Evolutionary conservation across 2,329 filamentous ascomycete species (phyloP), one percentile per base, ranked within the genome.

Genomic region (Didymella pinodella): DNA sequence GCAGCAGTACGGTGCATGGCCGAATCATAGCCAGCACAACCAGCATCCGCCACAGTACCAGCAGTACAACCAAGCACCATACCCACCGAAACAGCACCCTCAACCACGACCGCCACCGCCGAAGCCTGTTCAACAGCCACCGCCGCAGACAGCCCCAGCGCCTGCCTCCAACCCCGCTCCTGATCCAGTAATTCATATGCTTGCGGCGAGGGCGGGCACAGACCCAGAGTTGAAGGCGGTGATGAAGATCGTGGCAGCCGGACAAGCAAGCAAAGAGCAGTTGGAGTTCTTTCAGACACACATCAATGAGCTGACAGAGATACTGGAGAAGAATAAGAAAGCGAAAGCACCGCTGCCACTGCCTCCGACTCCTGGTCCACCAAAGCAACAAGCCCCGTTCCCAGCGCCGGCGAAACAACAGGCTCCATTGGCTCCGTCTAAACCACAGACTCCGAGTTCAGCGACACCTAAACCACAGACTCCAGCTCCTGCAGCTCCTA

Each of bases 181-280:
- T n/a, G 91, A 94, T 70, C 91, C 91, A 0, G 92, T 95, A 43
- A 94, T 95, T 55, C 88, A 92, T 49, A 87, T 90, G 63, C 80
- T 95, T 26, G 91, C 91, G 0, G 89, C 91, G 67, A 86, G 87
- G 64, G 91, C 91, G 7, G 90, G 89, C 0, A 87, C 86, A 26
- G 90, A 95, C 71, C 84, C 87, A 0, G 84, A 89, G 54, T 80
- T 95, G 10, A 88, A 92, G 57, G 87, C 90, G 34, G 81, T 95
- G 0, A 95, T 95, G 91, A 92, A 92, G 74, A 86, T 91, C 52
- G 91, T 95, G 0, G 91, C 91, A 0, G 87, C 88, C 28, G 91
- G 91, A 1, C 85, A 89, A 65, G 91, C 91, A 0, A 87, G 85
- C 12, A 84, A 86, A 36, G 85, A 87, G 14, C 90, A 95, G 72